These are phyloP conservation scores for Apiotrichum veenhuisii DNA, from an alignment of 1,284 basidiomycete genomes.

Conservation along the genomic window DNA sequence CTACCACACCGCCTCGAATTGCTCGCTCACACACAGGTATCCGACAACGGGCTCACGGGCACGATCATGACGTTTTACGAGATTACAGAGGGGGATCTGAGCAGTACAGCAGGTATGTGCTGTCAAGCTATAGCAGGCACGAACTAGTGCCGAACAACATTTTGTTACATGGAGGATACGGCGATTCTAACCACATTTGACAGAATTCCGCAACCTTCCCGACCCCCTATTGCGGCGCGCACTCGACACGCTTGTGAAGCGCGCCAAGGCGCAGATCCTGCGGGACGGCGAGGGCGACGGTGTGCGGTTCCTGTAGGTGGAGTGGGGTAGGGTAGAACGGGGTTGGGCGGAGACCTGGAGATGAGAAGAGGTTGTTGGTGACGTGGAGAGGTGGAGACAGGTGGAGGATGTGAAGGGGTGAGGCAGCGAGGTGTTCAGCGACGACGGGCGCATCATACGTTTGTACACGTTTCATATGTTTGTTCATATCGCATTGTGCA, in stretches of 20 bases:
- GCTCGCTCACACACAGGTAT: constrained; percentile 36
- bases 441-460: no score
- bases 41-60: constrained; percentile 53
- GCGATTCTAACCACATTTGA: neutral
- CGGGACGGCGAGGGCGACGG: constrained; percentile 51
- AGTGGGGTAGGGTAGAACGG: neutral
- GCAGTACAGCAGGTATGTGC: constrained; percentile 42
- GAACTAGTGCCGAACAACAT: no score
- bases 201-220: constrained; percentile 54
- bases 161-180: no score
- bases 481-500: no score
- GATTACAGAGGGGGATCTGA: constrained; percentile 53
- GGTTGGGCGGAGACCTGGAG: no score
- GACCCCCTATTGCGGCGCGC: constrained; percentile 48
- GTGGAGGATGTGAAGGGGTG: no score
- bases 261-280: constrained; percentile 55
- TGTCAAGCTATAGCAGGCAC: no score
- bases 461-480: no score
- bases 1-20: neutral
- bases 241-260: constrained; percentile 52
- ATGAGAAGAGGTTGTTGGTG: no score
- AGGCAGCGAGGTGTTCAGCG: no score
- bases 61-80: constrained; percentile 58
- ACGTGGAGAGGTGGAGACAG: no score
- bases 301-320: constrained; percentile 51